Percentiles rank a stretch among this genome's conserved stretches.
Evolutionary conservation across 345 rosid genomes (phyloP).

Genomic region (Salix exigua): DNA sequence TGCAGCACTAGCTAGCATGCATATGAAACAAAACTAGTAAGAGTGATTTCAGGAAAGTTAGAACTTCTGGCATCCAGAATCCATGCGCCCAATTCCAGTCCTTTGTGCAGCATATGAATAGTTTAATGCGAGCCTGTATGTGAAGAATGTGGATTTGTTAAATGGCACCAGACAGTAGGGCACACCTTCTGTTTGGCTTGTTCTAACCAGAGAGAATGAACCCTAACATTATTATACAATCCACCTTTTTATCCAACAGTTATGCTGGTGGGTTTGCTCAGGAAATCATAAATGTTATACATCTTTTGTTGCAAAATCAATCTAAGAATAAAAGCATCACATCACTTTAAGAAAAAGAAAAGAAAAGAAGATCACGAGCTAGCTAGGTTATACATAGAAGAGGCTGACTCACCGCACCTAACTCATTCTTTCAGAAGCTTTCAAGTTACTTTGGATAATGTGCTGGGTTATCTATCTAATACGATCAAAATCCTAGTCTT

Average conservation of each 20-base stretch:
- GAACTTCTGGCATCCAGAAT: neutral
- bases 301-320: neutral
- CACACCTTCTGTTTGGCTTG: slow-evolving; percentile 19
- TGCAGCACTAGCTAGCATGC: neutral
- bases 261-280: neutral
- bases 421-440: neutral
- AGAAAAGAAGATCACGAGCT: neutral
- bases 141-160: slow-evolving; percentile 4
- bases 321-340: neutral
- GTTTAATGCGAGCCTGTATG: slow-evolving; percentile 3
- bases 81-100: neutral
- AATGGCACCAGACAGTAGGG: neutral
- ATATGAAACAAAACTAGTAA: slow-evolving; percentile 2
- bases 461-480: neutral
- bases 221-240: neutral
- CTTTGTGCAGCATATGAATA: too few species aligned
- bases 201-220: slow-evolving; percentile 10
- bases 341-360: neutral
- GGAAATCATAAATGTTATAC: neutral
- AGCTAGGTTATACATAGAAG: neutral
- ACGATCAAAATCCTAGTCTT: neutral
- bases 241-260: slow-evolving; percentile 12
- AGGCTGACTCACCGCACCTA: neutral
- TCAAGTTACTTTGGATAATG: neutral
- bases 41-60: slow-evolving; percentile 21